Percentiles rank a stretch among this genome's conserved stretches.
phyloP scores from a whole-genome alignment of 176 grass and related monocot species.

The Tillandsia fasciculata region DNA sequence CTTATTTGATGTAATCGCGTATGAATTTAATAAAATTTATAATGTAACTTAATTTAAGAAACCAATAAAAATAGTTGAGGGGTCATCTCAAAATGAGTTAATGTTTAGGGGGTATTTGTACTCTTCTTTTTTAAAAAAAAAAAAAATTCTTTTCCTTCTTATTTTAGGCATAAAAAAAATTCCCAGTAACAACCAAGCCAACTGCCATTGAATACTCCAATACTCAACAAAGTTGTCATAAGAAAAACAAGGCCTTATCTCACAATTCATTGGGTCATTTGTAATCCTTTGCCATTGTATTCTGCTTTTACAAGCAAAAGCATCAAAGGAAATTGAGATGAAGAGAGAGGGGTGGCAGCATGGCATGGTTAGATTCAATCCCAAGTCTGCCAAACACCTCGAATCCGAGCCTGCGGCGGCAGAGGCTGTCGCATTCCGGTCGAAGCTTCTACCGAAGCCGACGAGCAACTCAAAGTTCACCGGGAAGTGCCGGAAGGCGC shows the following conservation, averaged over 20 bases:
- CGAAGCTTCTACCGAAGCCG: conserved; percentile 22
- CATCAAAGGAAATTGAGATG: conserved; percentile 28
- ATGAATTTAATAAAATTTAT: no score
- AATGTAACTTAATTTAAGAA: no score
- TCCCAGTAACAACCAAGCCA: no score
- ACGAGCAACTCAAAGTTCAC: conserved; percentile 37
- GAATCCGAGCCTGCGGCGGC: neutral
- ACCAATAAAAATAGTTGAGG: no score
- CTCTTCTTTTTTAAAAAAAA: no score
- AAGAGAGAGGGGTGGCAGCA: conserved; percentile 86
- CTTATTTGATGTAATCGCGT: no score
- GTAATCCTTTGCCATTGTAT: neutral
- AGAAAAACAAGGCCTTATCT: conserved; percentile 2
- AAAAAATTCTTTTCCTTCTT: no score
- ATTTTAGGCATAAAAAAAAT: no score
- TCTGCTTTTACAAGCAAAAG: neutral
- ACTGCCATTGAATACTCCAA: no score
- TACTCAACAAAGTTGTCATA: no score
- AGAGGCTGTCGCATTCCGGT: neutral
- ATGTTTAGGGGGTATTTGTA: no score
- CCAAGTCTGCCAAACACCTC: neutral
- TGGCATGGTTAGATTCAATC: conserved; percentile 21
- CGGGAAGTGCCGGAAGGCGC: conserved; percentile 46
- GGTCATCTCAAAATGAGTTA: no score
- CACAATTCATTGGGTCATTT: neutral